Base-by-base conservation (phyloP, 495 filamentous ascomycete genomes). In the Daldinia concentrica region DNA sequence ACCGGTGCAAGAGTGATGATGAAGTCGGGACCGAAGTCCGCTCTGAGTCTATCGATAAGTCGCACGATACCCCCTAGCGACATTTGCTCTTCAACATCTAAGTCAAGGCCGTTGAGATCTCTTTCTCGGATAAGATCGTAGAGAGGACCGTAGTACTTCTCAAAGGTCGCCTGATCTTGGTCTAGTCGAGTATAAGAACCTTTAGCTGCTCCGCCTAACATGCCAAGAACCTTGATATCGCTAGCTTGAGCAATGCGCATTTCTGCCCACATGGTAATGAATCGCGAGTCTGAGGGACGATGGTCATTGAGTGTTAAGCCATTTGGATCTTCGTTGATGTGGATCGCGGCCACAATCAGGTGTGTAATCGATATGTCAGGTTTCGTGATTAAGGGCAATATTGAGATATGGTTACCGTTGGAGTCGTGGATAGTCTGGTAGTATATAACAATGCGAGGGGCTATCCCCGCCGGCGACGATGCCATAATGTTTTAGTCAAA, bases 61-160 rank as follows among this genome's bases (percentile, higher is more conserved):
- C 91, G 84, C 19, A 89, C 83, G 48, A 94, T 82, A n/a, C 91
- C 92, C 1, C 48, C 51, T 14, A 93, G 82, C 14, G 89, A 89
- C 89, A 94, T 94, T 3, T 72, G 55, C 78, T 96, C 91, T 76
- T 97, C 93, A 41, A 96, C 92, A 72, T 97, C 93, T 15, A 97
- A 84, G 74, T 97, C 93, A 6, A 97, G 71, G 0, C 93, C 93
- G 29, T 94, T 82, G 5, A 95, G 81, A 3, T 76, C 77, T 72
- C 88, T 81, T 11, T 82, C 79, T 11, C 80, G 79, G 37, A 96
- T 84, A 57, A 90, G 78, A 30, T 86, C 81, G 12, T 84, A 81
- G 14, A 96, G 81, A 7, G 89, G 90, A 0, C 61, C 75, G 76
- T 96, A 96, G 77, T 88, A 92, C 3, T 55, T 68, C 74, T 92